phyloP scores from a whole-genome alignment of 2,329 filamentous ascomycete genomes.

The Hortaea werneckii region DNA sequence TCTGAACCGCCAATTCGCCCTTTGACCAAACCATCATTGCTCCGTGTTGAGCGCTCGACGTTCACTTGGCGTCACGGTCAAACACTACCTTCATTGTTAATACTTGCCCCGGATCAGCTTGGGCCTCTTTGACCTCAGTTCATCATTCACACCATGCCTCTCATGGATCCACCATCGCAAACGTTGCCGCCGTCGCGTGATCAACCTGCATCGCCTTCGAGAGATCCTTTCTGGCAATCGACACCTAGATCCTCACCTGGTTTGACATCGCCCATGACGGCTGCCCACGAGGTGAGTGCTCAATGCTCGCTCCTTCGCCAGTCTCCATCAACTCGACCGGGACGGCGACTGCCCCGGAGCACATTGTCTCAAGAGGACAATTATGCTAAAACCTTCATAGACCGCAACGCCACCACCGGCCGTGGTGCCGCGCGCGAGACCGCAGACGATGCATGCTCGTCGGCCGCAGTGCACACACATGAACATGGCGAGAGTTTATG shows the following conservation, averaged over 20 bases:
- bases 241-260: slow-evolving; percentile 8
- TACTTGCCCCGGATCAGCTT: too few relatives aligned
- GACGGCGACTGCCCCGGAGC: neutral
- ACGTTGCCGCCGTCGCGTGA: neutral
- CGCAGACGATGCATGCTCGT: slow-evolving; percentile 2
- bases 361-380: too few relatives aligned
- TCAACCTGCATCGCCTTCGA: neutral
- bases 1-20: too few relatives aligned
- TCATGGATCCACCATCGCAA: neutral
- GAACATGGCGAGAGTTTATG: slow-evolving; percentile 57
- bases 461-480: slow-evolving; percentile 52
- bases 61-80: too few relatives aligned
- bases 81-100: too few relatives aligned
- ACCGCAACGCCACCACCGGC: neutral
- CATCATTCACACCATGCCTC: neutral
- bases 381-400: too few relatives aligned
- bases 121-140: neutral
- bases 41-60: too few relatives aligned
- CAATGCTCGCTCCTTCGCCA: neutral
- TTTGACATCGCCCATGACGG: slow-evolving; percentile 11
- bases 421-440: slow-evolving; percentile 1
- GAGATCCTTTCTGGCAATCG: slow-evolving; percentile 13
- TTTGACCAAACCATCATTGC: too few relatives aligned
- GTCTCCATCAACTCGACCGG: neutral
- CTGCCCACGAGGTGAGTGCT: slow-evolving; percentile 14